Evolutionary conservation across 2,329 filamentous ascomycete species (phyloP).

Genomic region (Talaromyces sp.): DNA sequence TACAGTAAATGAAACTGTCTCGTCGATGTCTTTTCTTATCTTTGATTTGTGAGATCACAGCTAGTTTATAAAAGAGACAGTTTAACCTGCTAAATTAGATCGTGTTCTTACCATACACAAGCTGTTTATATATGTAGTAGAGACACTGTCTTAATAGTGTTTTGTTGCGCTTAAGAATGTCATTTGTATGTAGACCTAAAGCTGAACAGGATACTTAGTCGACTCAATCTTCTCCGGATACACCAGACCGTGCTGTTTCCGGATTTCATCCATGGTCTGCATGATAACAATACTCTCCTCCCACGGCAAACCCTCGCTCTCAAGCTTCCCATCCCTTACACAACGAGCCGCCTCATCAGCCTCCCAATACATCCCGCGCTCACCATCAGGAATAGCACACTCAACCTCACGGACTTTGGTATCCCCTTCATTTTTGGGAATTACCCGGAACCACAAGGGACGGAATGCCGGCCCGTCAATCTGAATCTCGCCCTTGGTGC

Average conservation of each 20-base stretch:
- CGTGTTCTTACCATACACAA: background rate
- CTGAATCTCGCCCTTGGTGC: conserved; percentile 76
- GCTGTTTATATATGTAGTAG: no score
- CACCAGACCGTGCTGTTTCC: conserved; percentile 57
- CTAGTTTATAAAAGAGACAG: conserved; percentile 2
- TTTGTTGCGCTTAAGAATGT: no score
- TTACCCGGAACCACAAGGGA: conserved; percentile 61
- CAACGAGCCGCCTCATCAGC: conserved; percentile 74
- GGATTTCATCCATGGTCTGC: conserved; percentile 70
- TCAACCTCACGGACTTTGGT: conserved; percentile 32
- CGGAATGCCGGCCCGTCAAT: conserved; percentile 68
- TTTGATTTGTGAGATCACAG: background rate
- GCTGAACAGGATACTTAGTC: conserved; percentile 47
- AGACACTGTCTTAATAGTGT: no score
- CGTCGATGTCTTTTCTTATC: conserved; percentile 8
- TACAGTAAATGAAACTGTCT: conserved; percentile 15
- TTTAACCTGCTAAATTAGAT: background rate
- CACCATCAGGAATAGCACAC: conserved; percentile 50
- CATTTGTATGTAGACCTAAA: conserved; percentile 18
- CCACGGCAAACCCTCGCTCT: conserved; percentile 67
- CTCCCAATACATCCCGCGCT: conserved; percentile 87
- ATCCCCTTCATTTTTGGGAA: conserved; percentile 47
- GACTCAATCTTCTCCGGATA: conserved; percentile 66
- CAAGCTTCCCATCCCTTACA: conserved; percentile 69
- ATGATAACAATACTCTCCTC: conserved; percentile 80